Evolutionary conservation across 2,329 filamentous ascomycete genomes (phyloP).

Genomic region (Graphiopsis chlorocephala): DNA sequence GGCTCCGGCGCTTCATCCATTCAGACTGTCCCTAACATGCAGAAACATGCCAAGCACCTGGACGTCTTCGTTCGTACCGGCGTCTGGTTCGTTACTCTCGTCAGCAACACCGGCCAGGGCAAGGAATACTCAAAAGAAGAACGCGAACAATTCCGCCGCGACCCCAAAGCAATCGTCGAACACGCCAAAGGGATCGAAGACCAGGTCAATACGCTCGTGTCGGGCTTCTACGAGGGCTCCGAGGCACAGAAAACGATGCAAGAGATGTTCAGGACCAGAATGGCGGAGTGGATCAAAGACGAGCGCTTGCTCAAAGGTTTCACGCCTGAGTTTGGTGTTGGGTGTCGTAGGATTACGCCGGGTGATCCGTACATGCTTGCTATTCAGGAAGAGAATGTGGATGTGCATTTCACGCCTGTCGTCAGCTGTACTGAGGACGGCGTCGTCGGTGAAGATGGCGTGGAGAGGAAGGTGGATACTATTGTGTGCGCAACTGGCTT

Average conservation of each 20-base stretch:
- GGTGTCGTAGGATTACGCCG: conserved; percentile 48
- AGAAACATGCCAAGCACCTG: conserved; percentile 45
- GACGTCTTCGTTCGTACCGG: conserved; percentile 48
- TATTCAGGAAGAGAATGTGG: conserved; percentile 50
- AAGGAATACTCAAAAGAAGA: conserved; percentile 46
- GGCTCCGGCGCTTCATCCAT: conserved; percentile 46
- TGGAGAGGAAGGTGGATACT: conserved; percentile 42
- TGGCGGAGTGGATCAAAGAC: conserved; percentile 53
- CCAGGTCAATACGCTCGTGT: conserved; percentile 49
- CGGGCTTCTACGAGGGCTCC: conserved; percentile 44
- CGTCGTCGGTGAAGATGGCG: conserved; percentile 44
- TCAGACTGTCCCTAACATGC: conserved; percentile 48
- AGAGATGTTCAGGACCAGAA: conserved; percentile 41
- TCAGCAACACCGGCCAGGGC: conserved; percentile 46
- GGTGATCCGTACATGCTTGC: conserved; percentile 53
- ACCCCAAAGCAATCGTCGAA: conserved; percentile 42
- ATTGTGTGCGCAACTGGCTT: conserved; percentile 49
- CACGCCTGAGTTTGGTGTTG: conserved; percentile 46
- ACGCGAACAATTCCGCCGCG: conserved; percentile 41
- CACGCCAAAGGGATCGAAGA: conserved; percentile 48
- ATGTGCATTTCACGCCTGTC: conserved; percentile 51
- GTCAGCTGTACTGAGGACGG: conserved; percentile 46
- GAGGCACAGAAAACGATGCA: conserved; percentile 41
- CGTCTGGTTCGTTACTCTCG: conserved; percentile 47
- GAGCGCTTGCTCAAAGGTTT: conserved; percentile 49